These are phyloP conservation scores for Sesbania bispinosa DNA, from an alignment of 306 rosid genomes.

Conservation along the genomic window DNA sequence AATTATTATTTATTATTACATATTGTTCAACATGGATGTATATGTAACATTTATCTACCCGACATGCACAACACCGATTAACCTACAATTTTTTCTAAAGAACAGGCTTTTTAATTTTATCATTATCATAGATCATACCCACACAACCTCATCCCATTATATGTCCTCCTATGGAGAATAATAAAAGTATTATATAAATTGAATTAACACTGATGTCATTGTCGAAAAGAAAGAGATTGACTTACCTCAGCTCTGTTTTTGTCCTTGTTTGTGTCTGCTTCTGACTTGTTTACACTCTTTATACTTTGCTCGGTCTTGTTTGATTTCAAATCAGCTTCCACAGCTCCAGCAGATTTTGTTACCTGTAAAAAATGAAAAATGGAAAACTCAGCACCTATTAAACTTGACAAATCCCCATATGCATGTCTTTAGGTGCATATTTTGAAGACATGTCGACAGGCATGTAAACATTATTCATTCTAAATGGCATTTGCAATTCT, in stretches of 20 bases:
- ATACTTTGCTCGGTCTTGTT: constrained; percentile 52
- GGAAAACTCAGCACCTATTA: background rate
- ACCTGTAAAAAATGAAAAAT: constrained; percentile 44
- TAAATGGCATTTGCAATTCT: background rate
- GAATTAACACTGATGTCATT: background rate
- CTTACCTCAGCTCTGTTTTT: constrained; percentile 61
- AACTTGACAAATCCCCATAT: constrained; percentile 6
- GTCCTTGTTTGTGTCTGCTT: constrained; percentile 36
- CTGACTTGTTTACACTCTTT: constrained; percentile 51
- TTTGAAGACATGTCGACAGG: too few species aligned
- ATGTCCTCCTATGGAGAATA: background rate
- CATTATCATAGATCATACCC: too few species aligned
- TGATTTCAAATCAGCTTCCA: constrained; percentile 52
- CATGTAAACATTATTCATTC: background rate
- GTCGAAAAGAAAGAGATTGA: background rate
- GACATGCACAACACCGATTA: background rate
- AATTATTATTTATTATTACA: background rate
- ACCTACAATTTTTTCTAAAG: background rate
- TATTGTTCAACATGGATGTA: background rate
- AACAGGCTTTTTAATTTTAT: background rate
- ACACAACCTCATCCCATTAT: background rate
- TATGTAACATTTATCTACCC: background rate
- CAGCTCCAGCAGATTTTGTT: constrained; percentile 37
- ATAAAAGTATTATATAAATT: background rate
- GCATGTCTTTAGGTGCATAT: background rate